Evolutionary conservation across 352 stramenopile species (phyloP).

Genomic region (Phytophthora lateralis): DNA sequence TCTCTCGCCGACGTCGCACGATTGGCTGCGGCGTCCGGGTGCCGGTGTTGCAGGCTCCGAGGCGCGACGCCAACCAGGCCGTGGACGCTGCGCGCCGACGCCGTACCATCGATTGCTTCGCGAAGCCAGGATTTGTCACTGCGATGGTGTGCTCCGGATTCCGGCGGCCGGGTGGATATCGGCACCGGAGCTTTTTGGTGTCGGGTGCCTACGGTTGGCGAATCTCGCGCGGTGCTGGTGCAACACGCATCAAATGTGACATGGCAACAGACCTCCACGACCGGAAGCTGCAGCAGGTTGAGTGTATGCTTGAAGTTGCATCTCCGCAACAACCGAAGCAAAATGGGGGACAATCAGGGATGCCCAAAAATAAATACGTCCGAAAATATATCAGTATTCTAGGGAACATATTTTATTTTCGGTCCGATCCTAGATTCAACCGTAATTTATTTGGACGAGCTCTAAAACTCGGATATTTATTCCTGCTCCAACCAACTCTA

Average conservation of each 20-base stretch:
- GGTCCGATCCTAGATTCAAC: too few relatives aligned
- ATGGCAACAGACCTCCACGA: conserved; percentile 16
- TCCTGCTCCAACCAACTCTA: too few relatives aligned
- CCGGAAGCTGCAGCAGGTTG: conserved; percentile 4
- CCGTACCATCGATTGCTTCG: conserved; percentile 12
- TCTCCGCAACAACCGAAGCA: too few relatives aligned
- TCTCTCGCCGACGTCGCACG: not conserved
- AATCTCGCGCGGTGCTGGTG: conserved; percentile 17
- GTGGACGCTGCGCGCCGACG: conserved; percentile 4
- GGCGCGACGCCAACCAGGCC: not conserved
- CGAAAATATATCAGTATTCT: too few relatives aligned
- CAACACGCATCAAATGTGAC: conserved; percentile 19
- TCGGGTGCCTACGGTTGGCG: too few relatives aligned
- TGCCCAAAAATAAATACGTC: too few relatives aligned
- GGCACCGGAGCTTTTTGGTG: conserved; percentile 1
- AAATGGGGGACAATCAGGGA: too few relatives aligned
- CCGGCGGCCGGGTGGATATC: conserved; percentile 4
- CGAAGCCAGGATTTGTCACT: conserved; percentile 5
- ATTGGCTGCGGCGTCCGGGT: conserved; percentile 1
- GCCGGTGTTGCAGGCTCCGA: conserved; percentile 24
- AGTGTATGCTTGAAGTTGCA: conserved; percentile 11
- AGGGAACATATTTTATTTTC: too few relatives aligned
- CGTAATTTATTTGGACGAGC: too few relatives aligned
- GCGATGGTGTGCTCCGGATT: conserved; percentile 24
- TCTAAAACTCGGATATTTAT: too few relatives aligned